A percentile compares a stretch with the other conserved stretches of the same genome.
These are phyloP conservation scores for Termitomyces sp. DNA, from an alignment of 768 basidiomycete genomes.

Conservation along the genomic window DNA sequence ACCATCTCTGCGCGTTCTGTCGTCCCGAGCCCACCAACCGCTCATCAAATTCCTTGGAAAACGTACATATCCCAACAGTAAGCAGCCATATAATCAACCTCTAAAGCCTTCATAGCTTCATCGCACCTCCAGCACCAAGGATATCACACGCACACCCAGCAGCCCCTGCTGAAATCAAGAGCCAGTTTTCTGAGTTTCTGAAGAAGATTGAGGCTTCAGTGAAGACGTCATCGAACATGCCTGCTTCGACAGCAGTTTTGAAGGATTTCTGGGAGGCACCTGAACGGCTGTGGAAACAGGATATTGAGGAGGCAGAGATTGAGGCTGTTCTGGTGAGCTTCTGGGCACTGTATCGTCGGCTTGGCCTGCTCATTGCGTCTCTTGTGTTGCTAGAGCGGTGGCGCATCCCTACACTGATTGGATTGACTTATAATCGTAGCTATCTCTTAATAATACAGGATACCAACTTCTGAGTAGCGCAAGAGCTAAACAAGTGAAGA, in stretches of 20 bases:
- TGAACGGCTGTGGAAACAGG: constrained; percentile 46
- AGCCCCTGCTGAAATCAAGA: constrained; percentile 57
- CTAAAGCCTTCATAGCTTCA: constrained; percentile 1
- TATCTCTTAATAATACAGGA: constrained; percentile 4
- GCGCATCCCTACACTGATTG: constrained; percentile 47
- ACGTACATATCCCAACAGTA: constrained; percentile 41
- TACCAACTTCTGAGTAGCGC: neutral
- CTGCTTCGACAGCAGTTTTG: constrained; percentile 18
- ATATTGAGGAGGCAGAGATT: constrained; percentile 55
- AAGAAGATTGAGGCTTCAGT: constrained; percentile 28
- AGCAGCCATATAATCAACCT: neutral
- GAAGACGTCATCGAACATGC: constrained; percentile 10
- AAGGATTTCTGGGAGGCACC: constrained; percentile 68
- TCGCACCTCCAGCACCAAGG: constrained; percentile 23
- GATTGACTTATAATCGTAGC: constrained; percentile 1
- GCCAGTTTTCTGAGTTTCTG: constrained; percentile 40
- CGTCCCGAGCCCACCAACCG: constrained; percentile 46
- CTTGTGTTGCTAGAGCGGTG: constrained; percentile 48
- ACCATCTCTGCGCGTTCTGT: constrained; percentile 28
- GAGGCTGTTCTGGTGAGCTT: constrained; percentile 55
- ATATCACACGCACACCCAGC: constrained; percentile 57
- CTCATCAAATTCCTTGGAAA: constrained; percentile 63
- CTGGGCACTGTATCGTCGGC: neutral
- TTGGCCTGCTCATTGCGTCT: neutral
- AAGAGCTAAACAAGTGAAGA: neutral